Evolutionary conservation across 306 rosid species (phyloP), one percentile per base, ranked within the genome.

Genomic region (Quillaja saponaria): DNA sequence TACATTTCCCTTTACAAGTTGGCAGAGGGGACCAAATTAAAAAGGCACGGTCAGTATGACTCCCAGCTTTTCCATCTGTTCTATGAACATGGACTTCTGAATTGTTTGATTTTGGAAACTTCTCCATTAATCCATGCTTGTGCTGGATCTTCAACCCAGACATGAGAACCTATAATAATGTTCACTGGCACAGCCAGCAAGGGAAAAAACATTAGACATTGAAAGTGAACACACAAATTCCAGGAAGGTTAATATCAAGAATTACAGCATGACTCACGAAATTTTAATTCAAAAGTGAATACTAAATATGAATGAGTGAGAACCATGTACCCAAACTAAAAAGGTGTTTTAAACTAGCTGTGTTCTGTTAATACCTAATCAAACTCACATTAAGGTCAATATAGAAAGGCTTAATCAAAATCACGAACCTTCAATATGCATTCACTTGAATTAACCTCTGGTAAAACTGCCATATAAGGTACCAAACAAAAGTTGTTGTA

Each of bases 111-210:
- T 73, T 82, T 87, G 52, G 66, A 72, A 67, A 94, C 99, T 75
- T 94, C 99, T 71, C 96, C 99, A 68, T 79, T 90, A 74, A 94
- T 69, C 99, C 99, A 94, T 50, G 99, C 99, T 59, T 76, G 78
- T 7, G 10, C 69, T 68, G 88, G 85, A 82, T 94, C 99, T 84
- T 89, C 99, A 76, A 80, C 88, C 99, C 99, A 94, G 61, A 90
- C 97, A 79, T 94, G 99, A 74, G 99, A 87, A 52, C 97, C 99
- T 53, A 85, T 97, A 75, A 94, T 87, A 46, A 94, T 90, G 73
- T 94, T 90, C 56, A 90, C 99, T 25, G 97, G 91, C 52, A 81
- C 87, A 83, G 95, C 85, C 99, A 90, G 87, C 77, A 78, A n/a
- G 76, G 55, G 64, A 63, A 58, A 68, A 31, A 54, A 57, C 33